Conservation (phyloP, 345 rosid species). For the Raphanus raphanistrum region DNA sequence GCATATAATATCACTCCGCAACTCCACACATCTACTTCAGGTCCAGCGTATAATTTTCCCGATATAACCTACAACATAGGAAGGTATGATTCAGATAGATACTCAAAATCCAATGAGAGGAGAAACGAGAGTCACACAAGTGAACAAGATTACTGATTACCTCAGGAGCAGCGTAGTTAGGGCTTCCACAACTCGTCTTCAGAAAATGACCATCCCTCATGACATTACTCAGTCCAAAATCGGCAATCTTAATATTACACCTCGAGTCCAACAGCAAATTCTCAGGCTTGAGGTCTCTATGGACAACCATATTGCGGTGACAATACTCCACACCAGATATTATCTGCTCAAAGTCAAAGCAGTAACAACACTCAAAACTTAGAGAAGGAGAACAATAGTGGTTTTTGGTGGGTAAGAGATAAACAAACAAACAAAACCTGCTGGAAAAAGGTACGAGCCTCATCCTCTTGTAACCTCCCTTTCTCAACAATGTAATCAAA, state of each 20-base stretch:
- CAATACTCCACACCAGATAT: conserved; percentile 92
- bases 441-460: conserved; percentile 90
- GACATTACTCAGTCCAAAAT: conserved; percentile 93
- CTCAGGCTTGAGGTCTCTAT: conserved; percentile 97
- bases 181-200: conserved; percentile 96
- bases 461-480: conserved; percentile 83
- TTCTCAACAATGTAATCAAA: conserved; percentile 95
- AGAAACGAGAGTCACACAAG: neutral
- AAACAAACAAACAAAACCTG: conserved; percentile 64
- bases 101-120: neutral
- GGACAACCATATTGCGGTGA: conserved; percentile 91
- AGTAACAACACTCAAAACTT: conserved; percentile 26
- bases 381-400: neutral
- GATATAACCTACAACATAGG: conserved; percentile 65
- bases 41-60: conserved; percentile 88
- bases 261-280: conserved; percentile 87
- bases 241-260: conserved; percentile 90
- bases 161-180: conserved; percentile 94
- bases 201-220: conserved; percentile 96
- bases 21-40: conserved; percentile 99
- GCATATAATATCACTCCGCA: conserved; percentile 96
- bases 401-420: conserved; percentile 52
- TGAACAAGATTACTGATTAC: neutral
- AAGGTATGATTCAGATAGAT: neutral
- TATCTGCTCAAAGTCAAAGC: no score